These are phyloP conservation scores for Blastomyces emzantsi DNA, from an alignment of 2,329 filamentous ascomycete genomes.

Conservation along the genomic window DNA sequence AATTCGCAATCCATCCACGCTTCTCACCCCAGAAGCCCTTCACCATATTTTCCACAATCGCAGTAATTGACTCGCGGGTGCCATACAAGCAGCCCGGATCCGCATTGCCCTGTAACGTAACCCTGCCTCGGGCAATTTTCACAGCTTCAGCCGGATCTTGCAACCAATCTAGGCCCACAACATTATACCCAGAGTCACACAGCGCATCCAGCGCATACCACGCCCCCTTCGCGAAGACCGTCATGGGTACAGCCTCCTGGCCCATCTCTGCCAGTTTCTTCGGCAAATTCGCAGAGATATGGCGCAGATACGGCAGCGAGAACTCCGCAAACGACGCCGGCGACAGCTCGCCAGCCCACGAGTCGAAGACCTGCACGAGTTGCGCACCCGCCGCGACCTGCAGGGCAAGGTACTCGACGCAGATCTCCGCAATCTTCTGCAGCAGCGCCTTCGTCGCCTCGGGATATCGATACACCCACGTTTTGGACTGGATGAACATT, in stretches of 20 bases:
- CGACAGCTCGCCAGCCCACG: conserved; percentile 91
- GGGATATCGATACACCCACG: conserved; percentile 88
- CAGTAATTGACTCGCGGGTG: conserved; percentile 67
- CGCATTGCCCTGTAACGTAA: conserved; percentile 88
- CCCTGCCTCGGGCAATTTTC: conserved; percentile 65
- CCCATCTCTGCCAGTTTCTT: conserved; percentile 62
- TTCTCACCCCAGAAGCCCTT: conserved; percentile 73
- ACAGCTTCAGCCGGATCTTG: conserved; percentile 80
- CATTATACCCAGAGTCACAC: conserved; percentile 82
- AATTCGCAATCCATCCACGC: conserved; percentile 92
- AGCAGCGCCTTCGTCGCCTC: conserved; percentile 71
- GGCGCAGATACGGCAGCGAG: conserved; percentile 72
- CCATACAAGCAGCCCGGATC: conserved; percentile 92
- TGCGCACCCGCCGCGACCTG: conserved; percentile 93
- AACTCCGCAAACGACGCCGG: conserved; percentile 76
- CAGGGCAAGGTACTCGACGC: conserved; percentile 85
- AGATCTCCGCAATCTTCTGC: conserved; percentile 86
- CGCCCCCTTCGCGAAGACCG: conserved; percentile 94
- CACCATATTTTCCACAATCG: conserved; percentile 77
- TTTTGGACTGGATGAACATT: conserved; percentile 88
- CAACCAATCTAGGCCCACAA: conserved; percentile 91
- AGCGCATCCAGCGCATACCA: conserved; percentile 89
- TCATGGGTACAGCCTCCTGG: conserved; percentile 82
- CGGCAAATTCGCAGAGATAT: conserved; percentile 76
- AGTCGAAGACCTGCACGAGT: conserved; percentile 95